phyloP scores from a whole-genome alignment of 2,329 filamentous ascomycete species.

The Pseudogymnoascus sp. region DNA sequence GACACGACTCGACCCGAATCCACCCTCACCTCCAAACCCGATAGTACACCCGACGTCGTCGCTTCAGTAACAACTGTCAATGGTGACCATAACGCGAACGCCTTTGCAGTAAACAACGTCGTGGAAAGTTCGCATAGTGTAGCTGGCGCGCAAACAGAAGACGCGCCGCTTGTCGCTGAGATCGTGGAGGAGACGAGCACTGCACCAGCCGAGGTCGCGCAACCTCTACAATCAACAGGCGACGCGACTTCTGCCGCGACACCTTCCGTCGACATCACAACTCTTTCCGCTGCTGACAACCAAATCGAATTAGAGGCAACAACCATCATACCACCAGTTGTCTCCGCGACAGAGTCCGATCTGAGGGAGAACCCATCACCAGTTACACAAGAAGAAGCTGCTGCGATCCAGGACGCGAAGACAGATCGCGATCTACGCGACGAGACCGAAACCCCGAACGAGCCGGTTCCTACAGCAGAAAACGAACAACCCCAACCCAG shows the following conservation, averaged over 20 bases:
- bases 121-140: background rate
- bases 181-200: conserved; percentile 11
- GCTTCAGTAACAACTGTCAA: conserved; percentile 16
- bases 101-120: conserved; percentile 6
- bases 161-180: conserved; percentile 1
- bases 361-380: conserved; percentile 19
- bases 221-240: conserved; percentile 1
- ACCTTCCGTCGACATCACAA: background rate
- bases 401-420: conserved; percentile 10
- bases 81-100: conserved; percentile 18
- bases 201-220: conserved; percentile 11
- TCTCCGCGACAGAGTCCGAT: conserved; percentile 27
- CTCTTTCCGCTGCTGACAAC: background rate
- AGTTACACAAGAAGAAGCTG: conserved; percentile 10
- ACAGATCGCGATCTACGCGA: background rate
- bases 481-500: conserved; percentile 7
- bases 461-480: background rate
- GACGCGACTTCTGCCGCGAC: background rate
- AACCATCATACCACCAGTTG: conserved; percentile 23
- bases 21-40: conserved; percentile 13
- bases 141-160: background rate
- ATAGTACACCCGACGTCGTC: background rate
- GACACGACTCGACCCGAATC: conserved; percentile 18
- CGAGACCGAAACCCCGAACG: conserved; percentile 6
- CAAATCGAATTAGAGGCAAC: conserved; percentile 13